Conservation (phyloP, 805 yeast species). For the Wickerhamiella slavikovae region DNA sequence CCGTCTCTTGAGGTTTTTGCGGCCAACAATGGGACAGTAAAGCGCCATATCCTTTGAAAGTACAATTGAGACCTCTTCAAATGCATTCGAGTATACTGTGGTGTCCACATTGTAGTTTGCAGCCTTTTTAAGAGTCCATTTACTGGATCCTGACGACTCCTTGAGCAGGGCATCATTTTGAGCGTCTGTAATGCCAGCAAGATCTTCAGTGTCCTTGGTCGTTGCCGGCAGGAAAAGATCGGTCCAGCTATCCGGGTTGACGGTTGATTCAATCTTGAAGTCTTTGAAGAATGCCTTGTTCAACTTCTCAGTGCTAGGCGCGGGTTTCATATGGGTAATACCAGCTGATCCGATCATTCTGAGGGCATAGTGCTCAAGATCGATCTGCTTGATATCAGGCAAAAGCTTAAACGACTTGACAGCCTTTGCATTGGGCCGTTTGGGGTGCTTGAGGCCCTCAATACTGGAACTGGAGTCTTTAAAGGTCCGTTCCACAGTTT, state of each 20-base stretch:
- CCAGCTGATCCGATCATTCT: conserved; percentile 27
- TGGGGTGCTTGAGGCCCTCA: conserved; percentile 48
- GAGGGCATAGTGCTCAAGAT: conserved; percentile 31
- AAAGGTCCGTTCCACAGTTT: conserved; percentile 61
- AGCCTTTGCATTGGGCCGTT: conserved; percentile 50
- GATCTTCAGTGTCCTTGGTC: conserved; percentile 20
- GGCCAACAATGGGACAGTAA: conserved; percentile 60
- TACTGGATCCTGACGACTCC: conserved; percentile 11
- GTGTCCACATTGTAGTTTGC: conserved; percentile 66
- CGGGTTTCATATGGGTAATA: conserved; percentile 11
- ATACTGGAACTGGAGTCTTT: conserved; percentile 31
- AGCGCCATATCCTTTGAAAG: conserved; percentile 38
- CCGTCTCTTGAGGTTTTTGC: conserved; percentile 66
- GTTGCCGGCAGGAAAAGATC: conserved; percentile 37
- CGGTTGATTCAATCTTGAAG: conserved; percentile 43
- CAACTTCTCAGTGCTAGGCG: conserved; percentile 12
- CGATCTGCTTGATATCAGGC: conserved; percentile 86
- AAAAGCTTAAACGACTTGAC: conserved; percentile 59
- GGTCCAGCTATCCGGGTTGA: conserved; percentile 59
- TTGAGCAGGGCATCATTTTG: conserved; percentile 7
- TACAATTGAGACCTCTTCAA: conserved; percentile 50
- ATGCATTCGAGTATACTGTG: conserved; percentile 23
- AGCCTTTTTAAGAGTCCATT: conserved; percentile 37
- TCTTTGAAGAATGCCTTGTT: conserved; percentile 45
- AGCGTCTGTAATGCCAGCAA: conserved; percentile 25